Conservation (phyloP, 768 basidiomycete genomes). For the Strobilomyces echinocephalus region DNA sequence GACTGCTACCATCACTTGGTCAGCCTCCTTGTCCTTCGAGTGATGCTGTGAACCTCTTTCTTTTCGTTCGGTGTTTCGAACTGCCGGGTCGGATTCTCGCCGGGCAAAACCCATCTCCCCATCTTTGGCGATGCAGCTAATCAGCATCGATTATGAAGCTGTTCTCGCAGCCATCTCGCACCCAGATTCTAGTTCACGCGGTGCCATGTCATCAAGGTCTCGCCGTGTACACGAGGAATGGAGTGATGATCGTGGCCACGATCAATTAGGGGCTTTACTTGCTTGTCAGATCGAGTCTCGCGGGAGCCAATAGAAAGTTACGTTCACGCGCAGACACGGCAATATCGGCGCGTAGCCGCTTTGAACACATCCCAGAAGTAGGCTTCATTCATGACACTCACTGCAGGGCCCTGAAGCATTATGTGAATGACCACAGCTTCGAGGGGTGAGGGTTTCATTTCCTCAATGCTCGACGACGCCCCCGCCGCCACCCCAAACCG, state of each 20-base stretch:
- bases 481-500: not conserved
- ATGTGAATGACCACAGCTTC: not conserved
- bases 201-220: not conserved
- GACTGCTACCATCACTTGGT: not conserved
- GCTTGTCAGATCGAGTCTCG: not conserved
- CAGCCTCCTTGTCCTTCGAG: constrained; percentile 1
- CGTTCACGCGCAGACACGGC: not conserved
- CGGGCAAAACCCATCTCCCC: too few species aligned
- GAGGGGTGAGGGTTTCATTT: constrained; percentile 8
- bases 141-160: constrained; percentile 7
- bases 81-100: not conserved
- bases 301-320: not conserved
- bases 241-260: not conserved
- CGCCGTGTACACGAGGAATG: not conserved
- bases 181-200: not conserved
- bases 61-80: not conserved
- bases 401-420: not conserved
- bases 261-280: not conserved
- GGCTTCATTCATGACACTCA: not conserved
- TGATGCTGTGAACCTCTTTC: not conserved
- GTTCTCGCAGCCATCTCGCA: not conserved
- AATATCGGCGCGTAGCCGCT: not conserved
- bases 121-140: not conserved
- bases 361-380: not conserved
- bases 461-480: not conserved